Conservation (phyloP, 75 land plant genomes). For the Selaginella tamariscina region DNA sequence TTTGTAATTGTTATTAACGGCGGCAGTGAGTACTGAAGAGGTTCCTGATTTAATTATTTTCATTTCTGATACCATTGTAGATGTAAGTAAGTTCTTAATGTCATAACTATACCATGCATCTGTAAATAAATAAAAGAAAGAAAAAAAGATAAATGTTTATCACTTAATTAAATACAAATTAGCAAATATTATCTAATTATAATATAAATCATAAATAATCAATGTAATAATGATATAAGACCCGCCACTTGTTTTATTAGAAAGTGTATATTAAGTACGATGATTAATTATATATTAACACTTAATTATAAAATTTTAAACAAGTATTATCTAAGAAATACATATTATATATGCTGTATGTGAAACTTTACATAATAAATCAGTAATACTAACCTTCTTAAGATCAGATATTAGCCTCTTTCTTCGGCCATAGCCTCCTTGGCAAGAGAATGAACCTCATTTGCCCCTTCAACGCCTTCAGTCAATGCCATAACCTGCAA, state of each 20-base stretch:
- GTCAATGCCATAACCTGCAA: conserved; percentile 79
- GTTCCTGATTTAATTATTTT: conserved; percentile 29
- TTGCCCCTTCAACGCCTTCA: conserved; percentile 41
- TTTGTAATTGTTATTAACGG: conserved; percentile 48
- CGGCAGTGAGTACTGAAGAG: conserved; percentile 44
- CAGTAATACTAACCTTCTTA: conserved; percentile 63
- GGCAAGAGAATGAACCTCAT: conserved; percentile 67
- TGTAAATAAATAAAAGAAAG: conserved; percentile 17
- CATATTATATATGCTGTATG: background rate
- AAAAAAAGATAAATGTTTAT: background rate
- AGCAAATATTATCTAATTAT: too few relatives aligned
- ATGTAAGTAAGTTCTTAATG: conserved; percentile 64
- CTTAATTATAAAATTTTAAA: background rate
- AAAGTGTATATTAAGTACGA: too few relatives aligned
- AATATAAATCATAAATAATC: too few relatives aligned
- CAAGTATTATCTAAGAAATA: background rate
- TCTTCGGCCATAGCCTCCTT: conserved; percentile 59
- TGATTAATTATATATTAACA: background rate
- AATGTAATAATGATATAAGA: too few relatives aligned
- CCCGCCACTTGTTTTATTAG: too few relatives aligned
- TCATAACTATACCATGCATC: conserved; percentile 53
- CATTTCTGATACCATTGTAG: conserved; percentile 37
- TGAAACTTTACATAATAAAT: background rate
- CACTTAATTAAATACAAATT: too few relatives aligned
- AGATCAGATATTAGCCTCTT: conserved; percentile 52